phyloP scores from a whole-genome alignment of 768 basidiomycete species.

The Tricholoma hemisulphureum region DNA sequence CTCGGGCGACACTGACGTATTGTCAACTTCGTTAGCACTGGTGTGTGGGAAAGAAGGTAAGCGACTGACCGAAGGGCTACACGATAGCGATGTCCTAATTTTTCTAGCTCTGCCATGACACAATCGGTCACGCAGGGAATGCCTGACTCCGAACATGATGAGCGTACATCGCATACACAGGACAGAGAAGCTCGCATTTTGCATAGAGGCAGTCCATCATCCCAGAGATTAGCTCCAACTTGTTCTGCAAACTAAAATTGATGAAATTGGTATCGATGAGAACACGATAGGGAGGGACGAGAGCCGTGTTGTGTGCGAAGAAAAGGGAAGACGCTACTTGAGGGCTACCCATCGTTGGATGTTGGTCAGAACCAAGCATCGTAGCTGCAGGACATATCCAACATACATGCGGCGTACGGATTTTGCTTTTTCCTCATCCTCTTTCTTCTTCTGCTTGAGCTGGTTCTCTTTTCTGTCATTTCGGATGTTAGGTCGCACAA shows the following conservation, averaged over 20 bases:
- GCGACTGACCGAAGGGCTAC: conserved; percentile 81
- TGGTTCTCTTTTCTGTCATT: conserved; percentile 85
- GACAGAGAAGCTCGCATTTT: conserved; percentile 61
- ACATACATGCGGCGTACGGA: conserved; percentile 78
- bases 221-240: conserved; percentile 90
- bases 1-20: conserved; percentile 81
- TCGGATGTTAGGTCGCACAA: conserved; percentile 6
- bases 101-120: conserved; percentile 97
- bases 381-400: conserved; percentile 4
- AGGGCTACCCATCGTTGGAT: conserved; percentile 53
- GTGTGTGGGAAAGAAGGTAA: neutral
- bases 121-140: conserved; percentile 99
- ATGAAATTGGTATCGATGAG: conserved; percentile 99
- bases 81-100: conserved; percentile 92
- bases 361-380: neutral
- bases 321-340: conserved; percentile 91
- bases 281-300: conserved; percentile 95
- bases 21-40: conserved; percentile 5
- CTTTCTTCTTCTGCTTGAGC: conserved; percentile 82
- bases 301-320: conserved; percentile 90
- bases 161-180: neutral
- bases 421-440: conserved; percentile 76
- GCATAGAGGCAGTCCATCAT: conserved; percentile 99
- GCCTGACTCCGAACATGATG: conserved; percentile 47
- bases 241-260: conserved; percentile 98